phyloP scores from a whole-genome alignment of 2,329 filamentous ascomycete species.

The Dendrostoma leiphaemia region DNA sequence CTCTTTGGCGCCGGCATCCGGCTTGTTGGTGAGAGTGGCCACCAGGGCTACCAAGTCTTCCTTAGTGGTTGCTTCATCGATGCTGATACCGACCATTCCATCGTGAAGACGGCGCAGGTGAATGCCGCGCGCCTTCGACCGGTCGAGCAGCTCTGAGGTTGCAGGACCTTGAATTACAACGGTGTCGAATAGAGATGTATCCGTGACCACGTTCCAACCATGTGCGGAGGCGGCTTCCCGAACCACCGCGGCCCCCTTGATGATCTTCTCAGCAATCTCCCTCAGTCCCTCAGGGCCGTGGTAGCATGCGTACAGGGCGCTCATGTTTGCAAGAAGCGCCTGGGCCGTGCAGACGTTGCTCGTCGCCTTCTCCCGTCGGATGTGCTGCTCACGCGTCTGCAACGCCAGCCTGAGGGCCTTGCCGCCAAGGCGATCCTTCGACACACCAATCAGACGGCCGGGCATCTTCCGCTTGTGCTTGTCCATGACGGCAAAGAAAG shows the following conservation, averaged over 20 bases:
- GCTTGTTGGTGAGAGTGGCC: slow-evolving; percentile 23
- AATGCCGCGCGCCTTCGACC: slow-evolving; percentile 50
- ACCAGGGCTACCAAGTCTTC: slow-evolving; percentile 24
- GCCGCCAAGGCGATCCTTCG: slow-evolving; percentile 83
- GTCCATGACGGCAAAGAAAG: slow-evolving; percentile 90
- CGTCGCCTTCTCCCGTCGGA: slow-evolving; percentile 92
- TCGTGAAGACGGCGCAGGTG: slow-evolving; percentile 63
- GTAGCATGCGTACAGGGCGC: slow-evolving; percentile 89
- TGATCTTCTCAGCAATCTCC: slow-evolving; percentile 76
- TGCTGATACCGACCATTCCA: slow-evolving; percentile 66
- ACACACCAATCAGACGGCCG: slow-evolving; percentile 84
- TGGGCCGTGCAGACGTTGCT: slow-evolving; percentile 98
- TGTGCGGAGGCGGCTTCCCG: slow-evolving; percentile 6
- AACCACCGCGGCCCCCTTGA: slow-evolving; percentile 68
- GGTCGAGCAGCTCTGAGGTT: slow-evolving; percentile 33
- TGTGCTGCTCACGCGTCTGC: slow-evolving; percentile 94
- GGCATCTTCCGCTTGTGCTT: slow-evolving; percentile 95
- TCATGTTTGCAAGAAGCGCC: slow-evolving; percentile 93
- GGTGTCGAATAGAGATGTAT: slow-evolving; percentile 67
- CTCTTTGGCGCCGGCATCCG: slow-evolving; percentile 16
- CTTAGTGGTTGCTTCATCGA: slow-evolving; percentile 60
- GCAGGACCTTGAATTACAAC: slow-evolving; percentile 62
- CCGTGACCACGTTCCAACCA: slow-evolving; percentile 17
- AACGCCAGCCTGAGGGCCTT: slow-evolving; percentile 80
- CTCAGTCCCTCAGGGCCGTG: slow-evolving; percentile 83